These are phyloP conservation scores for Astrothelium subdiscretum DNA, from an alignment of 495 filamentous ascomycete genomes.

Conservation along the genomic window DNA sequence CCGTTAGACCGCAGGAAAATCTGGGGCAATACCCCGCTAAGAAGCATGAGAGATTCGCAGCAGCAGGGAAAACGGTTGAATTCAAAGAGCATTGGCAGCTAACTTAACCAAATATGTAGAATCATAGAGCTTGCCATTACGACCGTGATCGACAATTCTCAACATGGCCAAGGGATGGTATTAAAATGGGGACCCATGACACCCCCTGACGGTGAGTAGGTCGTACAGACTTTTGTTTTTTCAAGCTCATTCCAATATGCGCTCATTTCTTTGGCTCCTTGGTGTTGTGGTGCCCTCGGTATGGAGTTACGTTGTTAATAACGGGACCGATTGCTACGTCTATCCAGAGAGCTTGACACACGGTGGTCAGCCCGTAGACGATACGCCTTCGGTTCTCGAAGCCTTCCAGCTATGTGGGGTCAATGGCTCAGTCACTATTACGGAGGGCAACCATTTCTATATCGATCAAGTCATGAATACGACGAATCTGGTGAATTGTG, in stretches of 20 bases:
- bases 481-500: slow-evolving; percentile 12
- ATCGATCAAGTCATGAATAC: slow-evolving; percentile 17
- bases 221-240: not conserved
- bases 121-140: not conserved
- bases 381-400: slow-evolving; percentile 4
- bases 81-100: not conserved
- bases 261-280: not conserved
- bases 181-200: not conserved
- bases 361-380: slow-evolving; percentile 6
- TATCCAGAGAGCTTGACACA: slow-evolving; percentile 9
- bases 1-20: not conserved
- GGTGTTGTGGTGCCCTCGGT: not conserved
- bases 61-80: not conserved
- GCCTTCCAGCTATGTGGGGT: not conserved
- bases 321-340: slow-evolving; percentile 8
- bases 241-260: not conserved
- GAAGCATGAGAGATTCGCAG: not conserved
- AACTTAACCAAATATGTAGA: not conserved
- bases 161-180: not conserved
- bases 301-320: slow-evolving; percentile 8
- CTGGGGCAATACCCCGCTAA: not conserved
- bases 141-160: not conserved
- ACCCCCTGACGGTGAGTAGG: not conserved
- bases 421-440: not conserved
- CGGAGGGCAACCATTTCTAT: slow-evolving; percentile 10